Evolutionary conservation across 2,329 filamentous ascomycete genomes (phyloP).

Genomic region (Aspergillus neotritici): DNA sequence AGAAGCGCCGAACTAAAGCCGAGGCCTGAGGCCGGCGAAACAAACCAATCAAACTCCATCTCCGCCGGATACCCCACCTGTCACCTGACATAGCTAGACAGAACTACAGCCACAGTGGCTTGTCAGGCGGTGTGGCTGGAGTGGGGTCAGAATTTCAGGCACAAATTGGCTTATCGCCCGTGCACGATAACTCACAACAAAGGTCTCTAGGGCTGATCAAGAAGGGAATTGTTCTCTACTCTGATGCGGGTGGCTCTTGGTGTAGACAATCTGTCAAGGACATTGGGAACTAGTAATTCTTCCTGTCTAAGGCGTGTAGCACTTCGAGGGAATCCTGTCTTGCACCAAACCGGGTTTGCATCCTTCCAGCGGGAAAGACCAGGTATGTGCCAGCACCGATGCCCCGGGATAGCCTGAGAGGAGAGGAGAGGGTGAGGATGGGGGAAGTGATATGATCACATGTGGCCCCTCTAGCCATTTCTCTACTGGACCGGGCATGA

Average conservation of each 20-base stretch:
- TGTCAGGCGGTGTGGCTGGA: no score
- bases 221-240: neutral
- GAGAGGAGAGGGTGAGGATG: no score
- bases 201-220: neutral
- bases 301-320: slow-evolving; percentile 5
- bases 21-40: no score
- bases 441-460: no score
- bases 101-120: neutral
- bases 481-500: no score
- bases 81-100: no score
- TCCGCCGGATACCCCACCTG: no score
- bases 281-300: slow-evolving; percentile 10
- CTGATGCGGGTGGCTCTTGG: slow-evolving; percentile 16
- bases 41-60: no score
- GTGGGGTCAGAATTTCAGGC: no score
- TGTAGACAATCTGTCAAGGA: slow-evolving; percentile 10
- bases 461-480: no score
- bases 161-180: no score
- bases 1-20: neutral
- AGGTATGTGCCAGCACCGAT: slow-evolving; percentile 9
- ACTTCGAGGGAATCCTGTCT: slow-evolving; percentile 5
- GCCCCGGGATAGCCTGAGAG: no score
- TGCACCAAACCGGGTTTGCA: neutral
- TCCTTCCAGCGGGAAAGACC: neutral
- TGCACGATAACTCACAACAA: slow-evolving; percentile 2